Conservation (phyloP, 768 basidiomycete species). For the Amanita exitialis region DNA sequence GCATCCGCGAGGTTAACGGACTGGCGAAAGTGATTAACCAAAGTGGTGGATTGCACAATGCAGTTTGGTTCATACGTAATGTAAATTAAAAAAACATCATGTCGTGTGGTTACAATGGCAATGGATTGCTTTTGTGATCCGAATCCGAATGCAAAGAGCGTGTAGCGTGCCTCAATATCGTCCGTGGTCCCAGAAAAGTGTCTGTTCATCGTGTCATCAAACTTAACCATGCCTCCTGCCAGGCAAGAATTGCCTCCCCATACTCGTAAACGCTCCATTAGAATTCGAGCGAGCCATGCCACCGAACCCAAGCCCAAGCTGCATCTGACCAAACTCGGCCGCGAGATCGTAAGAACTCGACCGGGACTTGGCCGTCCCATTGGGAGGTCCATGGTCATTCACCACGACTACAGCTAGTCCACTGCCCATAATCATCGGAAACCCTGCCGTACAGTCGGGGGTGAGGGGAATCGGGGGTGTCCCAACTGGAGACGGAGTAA, state of each 20-base stretch:
- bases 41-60: too few species aligned
- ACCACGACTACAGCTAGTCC: background rate
- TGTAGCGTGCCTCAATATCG: background rate
- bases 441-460: background rate
- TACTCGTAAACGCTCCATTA: background rate
- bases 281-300: background rate
- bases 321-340: constrained; percentile 31
- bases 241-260: background rate
- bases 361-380: constrained; percentile 10
- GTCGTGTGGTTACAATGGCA: background rate
- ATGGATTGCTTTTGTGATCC: background rate
- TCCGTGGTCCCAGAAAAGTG: background rate
- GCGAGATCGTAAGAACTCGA: constrained; percentile 22
- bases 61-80: too few species aligned
- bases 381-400: constrained; percentile 6
- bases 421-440: background rate
- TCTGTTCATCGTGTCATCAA: background rate
- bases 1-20: too few species aligned
- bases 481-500: background rate
- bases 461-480: constrained; percentile 3
- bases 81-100: background rate
- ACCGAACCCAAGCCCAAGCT: constrained; percentile 13
- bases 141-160: background rate
- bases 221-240: background rate
- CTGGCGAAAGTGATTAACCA: too few species aligned